Base-by-base conservation (phyloP, 129 eudicot species). In the Flaveria trinervia region DNA sequence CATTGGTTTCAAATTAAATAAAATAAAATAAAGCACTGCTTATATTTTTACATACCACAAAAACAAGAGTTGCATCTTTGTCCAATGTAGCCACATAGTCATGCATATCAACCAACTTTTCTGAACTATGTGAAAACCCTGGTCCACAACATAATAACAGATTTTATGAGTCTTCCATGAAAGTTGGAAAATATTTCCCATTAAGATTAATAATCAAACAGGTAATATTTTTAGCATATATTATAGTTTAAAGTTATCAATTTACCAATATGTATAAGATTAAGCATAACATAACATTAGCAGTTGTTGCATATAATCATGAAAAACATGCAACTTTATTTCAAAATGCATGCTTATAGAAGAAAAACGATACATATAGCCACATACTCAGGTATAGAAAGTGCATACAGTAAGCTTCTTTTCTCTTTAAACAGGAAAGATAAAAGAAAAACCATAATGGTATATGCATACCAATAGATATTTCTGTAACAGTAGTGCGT, bases 51-150 rank as follows among this genome's bases (percentile, higher is more conserved):
- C 92, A 60, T 94, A 94, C 99, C 97, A 91, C 93, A 85, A 94
- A 94, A 71, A 91, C 97, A 74, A 89, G 86, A 73, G 86, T 87
- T 54, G 72, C 69, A 36, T 87, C 99, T 22, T 94, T 80, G 81
- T 77, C 82, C 73, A 86, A 68, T 8, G 93, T 83, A 67, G 82
- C 82, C 68, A 94, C 93, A 72, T 89, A 91, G 78, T 89, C 85
- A 25, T 88, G 85, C 76, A 89, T 91, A 67, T 94, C 93, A 66
- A 94, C 96, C 91, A 94, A 68, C 78, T 86, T 94, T 23, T 94
- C 96, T 18, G 96, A 91, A 81, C 97, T 94, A 82, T 85, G 96
- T 46, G 99, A 94, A 84, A 94, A 94, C 7, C 99, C 99, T 91
- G 87, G 52, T n/a, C 55, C 48, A 45, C 51, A 59, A 64, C 62